A percentile compares a stretch with the other conserved stretches of the same genome.
These are phyloP conservation scores for Lachnellula arida DNA, from an alignment of 2,329 filamentous ascomycete genomes.

Conservation along the genomic window DNA sequence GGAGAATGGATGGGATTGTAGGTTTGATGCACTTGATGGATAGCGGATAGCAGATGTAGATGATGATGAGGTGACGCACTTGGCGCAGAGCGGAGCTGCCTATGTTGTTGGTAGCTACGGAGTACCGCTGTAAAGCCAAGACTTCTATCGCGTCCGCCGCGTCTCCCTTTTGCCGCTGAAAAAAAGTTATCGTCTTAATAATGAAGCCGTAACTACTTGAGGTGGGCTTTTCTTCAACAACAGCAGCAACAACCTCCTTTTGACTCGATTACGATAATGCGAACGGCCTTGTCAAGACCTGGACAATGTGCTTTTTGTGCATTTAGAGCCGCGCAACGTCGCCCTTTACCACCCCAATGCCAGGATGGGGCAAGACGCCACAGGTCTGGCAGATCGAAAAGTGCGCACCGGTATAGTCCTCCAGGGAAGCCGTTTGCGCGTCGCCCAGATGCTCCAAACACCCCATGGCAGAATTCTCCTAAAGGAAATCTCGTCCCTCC, in stretches of 20 bases:
- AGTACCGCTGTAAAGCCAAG: background rate
- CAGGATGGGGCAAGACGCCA: constrained; percentile 3
- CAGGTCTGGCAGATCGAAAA: background rate
- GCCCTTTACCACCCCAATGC: constrained; percentile 19
- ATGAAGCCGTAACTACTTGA: no score
- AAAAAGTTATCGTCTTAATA: background rate
- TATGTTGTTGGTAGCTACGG: no score
- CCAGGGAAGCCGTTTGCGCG: background rate
- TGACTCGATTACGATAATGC: constrained; percentile 33
- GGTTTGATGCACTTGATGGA: background rate
- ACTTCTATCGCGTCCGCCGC: background rate
- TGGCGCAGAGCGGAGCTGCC: background rate
- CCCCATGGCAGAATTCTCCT: background rate
- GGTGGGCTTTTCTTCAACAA: no score
- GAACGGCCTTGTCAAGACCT: constrained; percentile 33
- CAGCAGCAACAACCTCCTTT: background rate
- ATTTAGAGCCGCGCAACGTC: constrained; percentile 31
- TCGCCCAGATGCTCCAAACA: background rate
- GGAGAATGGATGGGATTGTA: background rate
- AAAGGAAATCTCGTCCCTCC: background rate
- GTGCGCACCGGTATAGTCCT: background rate
- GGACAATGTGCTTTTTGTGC: constrained; percentile 39
- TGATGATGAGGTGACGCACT: background rate
- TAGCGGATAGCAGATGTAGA: no score
- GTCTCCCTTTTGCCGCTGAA: background rate